phyloP scores from a whole-genome alignment of 2,329 filamentous ascomycete genomes.

The Microascus cirrosus region DNA sequence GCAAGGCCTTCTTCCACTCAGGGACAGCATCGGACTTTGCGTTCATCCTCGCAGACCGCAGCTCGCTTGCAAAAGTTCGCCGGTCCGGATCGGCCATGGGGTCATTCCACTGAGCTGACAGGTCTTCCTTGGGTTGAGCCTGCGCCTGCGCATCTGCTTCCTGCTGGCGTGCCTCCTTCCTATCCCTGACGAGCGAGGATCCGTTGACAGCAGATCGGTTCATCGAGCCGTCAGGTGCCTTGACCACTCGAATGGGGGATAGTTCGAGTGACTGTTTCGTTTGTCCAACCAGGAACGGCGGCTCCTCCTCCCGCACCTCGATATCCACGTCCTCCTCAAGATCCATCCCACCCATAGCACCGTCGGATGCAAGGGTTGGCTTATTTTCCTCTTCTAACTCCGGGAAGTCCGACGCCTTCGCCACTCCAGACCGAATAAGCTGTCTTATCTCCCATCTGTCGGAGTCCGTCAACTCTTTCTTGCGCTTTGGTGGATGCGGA shows the following conservation, averaged over 20 bases:
- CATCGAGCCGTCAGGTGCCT: conserved; percentile 95
- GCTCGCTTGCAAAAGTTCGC: conserved; percentile 78
- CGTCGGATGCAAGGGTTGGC: conserved; percentile 74
- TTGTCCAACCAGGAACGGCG: conserved; percentile 88
- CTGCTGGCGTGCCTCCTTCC: conserved; percentile 78
- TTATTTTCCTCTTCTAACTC: conserved; percentile 93
- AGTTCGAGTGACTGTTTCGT: conserved; percentile 93
- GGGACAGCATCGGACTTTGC: conserved; percentile 60
- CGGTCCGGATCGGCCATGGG: conserved; percentile 84
- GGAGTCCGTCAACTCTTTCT: conserved; percentile 91
- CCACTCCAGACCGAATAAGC: conserved; percentile 87
- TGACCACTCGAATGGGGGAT: conserved; percentile 91
- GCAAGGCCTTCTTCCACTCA: conserved; percentile 83
- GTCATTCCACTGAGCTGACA: conserved; percentile 90
- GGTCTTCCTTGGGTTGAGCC: conserved; percentile 61
- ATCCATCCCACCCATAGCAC: conserved; percentile 76
- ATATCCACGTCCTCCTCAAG: conserved; percentile 96
- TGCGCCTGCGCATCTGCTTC: conserved; percentile 70
- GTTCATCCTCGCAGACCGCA: conserved; percentile 56
- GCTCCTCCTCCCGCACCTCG: conserved; percentile 91
- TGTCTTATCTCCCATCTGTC: conserved; percentile 97
- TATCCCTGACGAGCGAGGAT: conserved; percentile 76
- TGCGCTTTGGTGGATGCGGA: conserved; percentile 45
- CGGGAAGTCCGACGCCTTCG: conserved; percentile 86
- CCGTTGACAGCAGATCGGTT: conserved; percentile 95